Conservation (phyloP, 257 asterid genomes). For the Buddleja alternifolia region DNA sequence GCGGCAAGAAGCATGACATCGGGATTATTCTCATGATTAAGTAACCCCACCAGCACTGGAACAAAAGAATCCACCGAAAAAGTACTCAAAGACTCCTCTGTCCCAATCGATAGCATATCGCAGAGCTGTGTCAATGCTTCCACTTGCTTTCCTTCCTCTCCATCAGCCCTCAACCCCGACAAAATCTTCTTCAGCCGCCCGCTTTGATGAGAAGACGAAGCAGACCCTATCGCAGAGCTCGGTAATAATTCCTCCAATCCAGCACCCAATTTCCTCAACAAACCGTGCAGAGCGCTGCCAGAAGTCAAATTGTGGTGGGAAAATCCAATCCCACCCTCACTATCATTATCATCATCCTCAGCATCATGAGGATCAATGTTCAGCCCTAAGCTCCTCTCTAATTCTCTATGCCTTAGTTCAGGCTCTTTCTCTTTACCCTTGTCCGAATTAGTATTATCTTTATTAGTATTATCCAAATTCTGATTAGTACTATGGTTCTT, state of each 20-base stretch:
- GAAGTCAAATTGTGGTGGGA: conserved; percentile 87
- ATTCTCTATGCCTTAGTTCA: conserved; percentile 66
- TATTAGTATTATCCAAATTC: conserved; percentile 46
- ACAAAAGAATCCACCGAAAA: conserved; percentile 96
- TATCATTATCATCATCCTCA: conserved; percentile 79
- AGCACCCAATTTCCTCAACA: conserved; percentile 87
- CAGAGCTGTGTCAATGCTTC: conserved; percentile 98
- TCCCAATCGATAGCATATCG: conserved; percentile 91
- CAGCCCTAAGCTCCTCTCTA: conserved; percentile 70
- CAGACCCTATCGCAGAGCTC: conserved; percentile 78
- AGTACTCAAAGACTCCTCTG: conserved; percentile 92
- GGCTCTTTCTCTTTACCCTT: conserved; percentile 94
- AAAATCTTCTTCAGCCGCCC: conserved; percentile 91
- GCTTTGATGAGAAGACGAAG: conserved; percentile 84
- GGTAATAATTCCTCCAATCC: conserved; percentile 97
- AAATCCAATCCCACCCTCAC: conserved; percentile 85
- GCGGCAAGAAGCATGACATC: conserved; percentile 99
- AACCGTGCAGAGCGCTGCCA: conserved; percentile 94
- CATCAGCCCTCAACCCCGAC: conserved; percentile 92
- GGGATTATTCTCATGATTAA: conserved; percentile 87
- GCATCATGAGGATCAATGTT: conserved; percentile 72
- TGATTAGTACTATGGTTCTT: conserved; percentile 60
- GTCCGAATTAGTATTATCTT: conserved; percentile 53
- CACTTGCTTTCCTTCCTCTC: conserved; percentile 96
- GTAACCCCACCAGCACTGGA: conserved; percentile 94